Base-by-base conservation (phyloP, 345 rosid genomes). In the Arabidopsis suecica region DNA sequence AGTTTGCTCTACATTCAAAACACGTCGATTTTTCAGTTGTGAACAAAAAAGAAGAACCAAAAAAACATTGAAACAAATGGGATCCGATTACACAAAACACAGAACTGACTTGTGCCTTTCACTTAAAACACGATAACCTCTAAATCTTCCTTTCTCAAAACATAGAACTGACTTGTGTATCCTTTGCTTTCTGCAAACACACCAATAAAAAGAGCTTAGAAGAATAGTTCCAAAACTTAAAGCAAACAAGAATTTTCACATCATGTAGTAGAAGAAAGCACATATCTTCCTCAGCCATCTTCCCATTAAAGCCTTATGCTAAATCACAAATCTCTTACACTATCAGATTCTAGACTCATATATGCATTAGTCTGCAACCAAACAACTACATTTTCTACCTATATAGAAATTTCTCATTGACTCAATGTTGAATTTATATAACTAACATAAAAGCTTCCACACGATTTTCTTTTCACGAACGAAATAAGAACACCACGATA, bases 111-210 rank as follows among this genome's bases (percentile, higher is more conserved):
- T 60, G 1, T 38, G 33, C 48, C 44, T 20, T 36, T 55, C 45
- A 18, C n/a, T 49, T 9, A 2, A 9, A 22, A 22, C 55, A 50
- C 20, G 55, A 50, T 20, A 18, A 6, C 13, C 13, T 50, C 13
- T 50, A 50, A 40, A 3, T 9, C 30, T 50, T 9, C 13, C 5
- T 22, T 9, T 22, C 30, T 50, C 13, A 50, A 50, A 58, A 70
- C 65, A 47, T 25, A 47, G 7, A 63, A 44, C 68, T 28, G 53
- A n/a, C 22, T 41, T 7, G 37, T 42, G 13, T 25, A 25, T 13
- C 32, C 11, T 70, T 70, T 34, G 47, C 40, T 65, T 25, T 60
- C 78, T 74, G 32, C 47, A 74, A 74, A 56, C 10, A 64, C 2
- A 8, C 10, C 30, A 36, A 73, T 50, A 56, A 44, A 28, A 28